Conservation (phyloP, 495 filamentous ascomycete genomes). For the Penicillium coffeae region DNA sequence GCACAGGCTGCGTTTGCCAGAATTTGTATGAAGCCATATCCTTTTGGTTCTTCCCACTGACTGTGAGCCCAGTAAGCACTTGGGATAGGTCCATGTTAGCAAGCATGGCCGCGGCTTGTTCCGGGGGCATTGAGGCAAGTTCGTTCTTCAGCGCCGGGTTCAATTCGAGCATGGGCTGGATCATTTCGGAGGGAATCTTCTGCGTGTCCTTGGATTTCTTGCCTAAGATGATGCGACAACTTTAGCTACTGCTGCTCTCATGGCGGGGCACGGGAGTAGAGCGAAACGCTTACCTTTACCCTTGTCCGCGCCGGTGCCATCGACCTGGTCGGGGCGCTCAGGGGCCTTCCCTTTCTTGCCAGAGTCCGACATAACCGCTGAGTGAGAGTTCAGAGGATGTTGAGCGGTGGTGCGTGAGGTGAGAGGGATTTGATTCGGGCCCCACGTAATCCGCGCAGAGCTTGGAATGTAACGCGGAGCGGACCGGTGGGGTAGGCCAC, state of each 20-base stretch:
- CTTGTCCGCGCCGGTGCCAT: constrained; percentile 1
- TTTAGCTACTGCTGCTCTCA: constrained; percentile 8
- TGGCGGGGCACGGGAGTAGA: not conserved
- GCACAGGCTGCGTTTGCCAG: constrained; percentile 95
- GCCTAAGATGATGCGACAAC: constrained; percentile 13
- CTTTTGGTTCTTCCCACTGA: constrained; percentile 80
- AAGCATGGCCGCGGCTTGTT: constrained; percentile 58
- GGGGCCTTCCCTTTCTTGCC: constrained; percentile 43
- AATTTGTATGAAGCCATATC: constrained; percentile 98
- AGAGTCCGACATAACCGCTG: constrained; percentile 34
- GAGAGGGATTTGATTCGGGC: constrained; percentile 23
- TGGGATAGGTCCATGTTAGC: constrained; percentile 72
- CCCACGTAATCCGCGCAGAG: constrained; percentile 34
- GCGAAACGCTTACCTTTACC: constrained; percentile 8
- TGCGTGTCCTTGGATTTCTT: constrained; percentile 28
- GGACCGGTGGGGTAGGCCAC: constrained; percentile 17
- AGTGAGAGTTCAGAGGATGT: constrained; percentile 1
- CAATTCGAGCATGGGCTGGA: constrained; percentile 42
- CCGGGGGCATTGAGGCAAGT: constrained; percentile 40
- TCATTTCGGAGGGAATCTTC: constrained; percentile 40
- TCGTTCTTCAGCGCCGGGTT: constrained; percentile 51
- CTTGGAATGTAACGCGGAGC: constrained; percentile 12
- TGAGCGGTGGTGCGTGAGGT: constrained; percentile 11
- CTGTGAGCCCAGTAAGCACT: constrained; percentile 72
- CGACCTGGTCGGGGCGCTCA: constrained; percentile 16